These are phyloP conservation scores for Chlorella sp. DNA, from an alignment of 139 green algal species.

Conservation along the genomic window DNA sequence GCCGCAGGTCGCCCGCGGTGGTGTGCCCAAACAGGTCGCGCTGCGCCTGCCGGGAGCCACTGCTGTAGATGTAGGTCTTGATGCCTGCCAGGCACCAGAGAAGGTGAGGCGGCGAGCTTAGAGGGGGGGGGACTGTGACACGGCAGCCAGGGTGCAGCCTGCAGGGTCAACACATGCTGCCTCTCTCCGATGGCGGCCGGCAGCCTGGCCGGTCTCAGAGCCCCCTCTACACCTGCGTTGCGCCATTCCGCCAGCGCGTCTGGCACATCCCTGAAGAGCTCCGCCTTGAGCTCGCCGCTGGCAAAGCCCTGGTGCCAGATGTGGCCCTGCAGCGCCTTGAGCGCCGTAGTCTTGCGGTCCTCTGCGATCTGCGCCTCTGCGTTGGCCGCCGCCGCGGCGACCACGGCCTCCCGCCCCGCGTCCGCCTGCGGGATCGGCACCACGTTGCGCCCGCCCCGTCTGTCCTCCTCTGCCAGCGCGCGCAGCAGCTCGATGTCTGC, in stretches of 20 bases:
- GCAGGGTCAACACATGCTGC: too few species aligned
- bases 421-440: background rate
- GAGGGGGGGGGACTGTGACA: too few species aligned
- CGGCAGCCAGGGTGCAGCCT: too few species aligned
- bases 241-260: conserved; percentile 73
- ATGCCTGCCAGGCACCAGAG: too few species aligned
- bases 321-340: conserved; percentile 66
- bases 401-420: conserved; percentile 35
- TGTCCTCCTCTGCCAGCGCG: conserved; percentile 44
- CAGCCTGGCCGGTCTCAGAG: too few species aligned
- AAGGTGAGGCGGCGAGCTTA: too few species aligned
- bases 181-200: too few species aligned
- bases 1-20: conserved; percentile 80
- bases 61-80: conserved; percentile 96
- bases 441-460: conserved; percentile 4
- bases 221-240: too few species aligned
- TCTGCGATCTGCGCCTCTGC: conserved; percentile 70
- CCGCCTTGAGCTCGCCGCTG: conserved; percentile 66
- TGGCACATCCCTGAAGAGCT: conserved; percentile 86
- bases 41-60: conserved; percentile 73
- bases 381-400: conserved; percentile 58
- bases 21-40: conserved; percentile 65
- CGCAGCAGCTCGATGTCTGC: conserved; percentile 71
- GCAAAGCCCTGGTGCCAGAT: conserved; percentile 82
- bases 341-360: conserved; percentile 68